A percentile compares a stretch with the other conserved stretches of the same genome.
Evolutionary conservation across 1,284 basidiomycete genomes (phyloP).

Genomic region (Omphalotus olearius): DNA sequence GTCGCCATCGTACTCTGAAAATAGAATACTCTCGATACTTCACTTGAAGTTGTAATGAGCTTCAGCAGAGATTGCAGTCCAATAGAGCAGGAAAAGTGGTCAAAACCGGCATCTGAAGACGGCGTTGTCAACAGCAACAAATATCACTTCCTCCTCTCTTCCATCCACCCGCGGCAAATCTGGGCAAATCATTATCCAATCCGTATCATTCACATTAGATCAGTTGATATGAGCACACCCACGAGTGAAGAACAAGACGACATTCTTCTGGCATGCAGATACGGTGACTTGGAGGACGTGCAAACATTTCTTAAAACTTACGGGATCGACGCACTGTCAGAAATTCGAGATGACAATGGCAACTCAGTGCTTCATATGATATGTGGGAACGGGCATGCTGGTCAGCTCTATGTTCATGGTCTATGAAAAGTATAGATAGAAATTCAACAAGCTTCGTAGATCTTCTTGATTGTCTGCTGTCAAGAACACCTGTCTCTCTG

Average conservation of each 20-base stretch:
- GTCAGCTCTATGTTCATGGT: conserved; percentile 38
- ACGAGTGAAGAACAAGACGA: conserved; percentile 69
- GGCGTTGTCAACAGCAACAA: too few species aligned
- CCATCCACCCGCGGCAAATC: too few species aligned
- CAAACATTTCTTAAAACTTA: conserved; percentile 59
- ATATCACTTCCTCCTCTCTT: too few species aligned
- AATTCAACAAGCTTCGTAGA: conserved; percentile 54
- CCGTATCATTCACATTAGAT: too few species aligned
- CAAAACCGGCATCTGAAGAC: too few species aligned
- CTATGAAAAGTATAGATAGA: conserved; percentile 1
- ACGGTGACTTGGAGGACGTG: conserved; percentile 81
- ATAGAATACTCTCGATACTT: too few species aligned
- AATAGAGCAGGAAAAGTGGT: too few species aligned
- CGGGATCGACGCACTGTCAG: conserved; percentile 48
- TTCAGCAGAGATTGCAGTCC: too few species aligned
- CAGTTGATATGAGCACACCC: conserved; percentile 25
- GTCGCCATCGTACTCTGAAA: too few species aligned
- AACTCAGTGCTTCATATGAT: conserved; percentile 84
- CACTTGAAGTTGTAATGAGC: too few species aligned
- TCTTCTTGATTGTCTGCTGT: conserved; percentile 65
- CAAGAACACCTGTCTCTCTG: conserved; percentile 54
- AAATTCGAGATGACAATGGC: conserved; percentile 66
- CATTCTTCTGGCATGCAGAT: conserved; percentile 77
- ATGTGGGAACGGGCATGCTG: conserved; percentile 81
- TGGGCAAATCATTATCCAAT: too few species aligned